Percentiles rank a stretch among this genome's conserved stretches.
These are phyloP conservation scores for Piloderma croceum DNA, from an alignment of 768 basidiomycete species.

Conservation along the genomic window DNA sequence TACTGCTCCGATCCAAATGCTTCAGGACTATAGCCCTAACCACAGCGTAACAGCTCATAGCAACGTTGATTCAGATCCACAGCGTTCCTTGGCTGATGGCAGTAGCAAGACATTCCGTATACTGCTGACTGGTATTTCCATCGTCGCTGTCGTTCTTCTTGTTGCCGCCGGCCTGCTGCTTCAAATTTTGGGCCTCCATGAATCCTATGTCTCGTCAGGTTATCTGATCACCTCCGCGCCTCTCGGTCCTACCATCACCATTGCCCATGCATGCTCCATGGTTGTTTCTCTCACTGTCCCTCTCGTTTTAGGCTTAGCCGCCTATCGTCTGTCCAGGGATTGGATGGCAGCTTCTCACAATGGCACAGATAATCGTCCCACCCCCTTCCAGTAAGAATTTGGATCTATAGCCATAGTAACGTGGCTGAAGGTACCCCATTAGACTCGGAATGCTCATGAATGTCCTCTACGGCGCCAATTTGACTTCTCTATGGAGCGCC, in stretches of 20 bases:
- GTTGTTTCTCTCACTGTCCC: slow-evolving; percentile 7
- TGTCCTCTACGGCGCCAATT: slow-evolving; percentile 8
- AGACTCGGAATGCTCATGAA: slow-evolving; percentile 10
- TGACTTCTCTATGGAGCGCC: slow-evolving; percentile 6
- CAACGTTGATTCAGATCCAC: no score
- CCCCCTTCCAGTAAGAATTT: slow-evolving; percentile 10
- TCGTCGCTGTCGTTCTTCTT: no score
- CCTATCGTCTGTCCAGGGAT: slow-evolving; percentile 10
- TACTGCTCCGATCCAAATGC: no score
- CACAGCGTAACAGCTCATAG: no score
- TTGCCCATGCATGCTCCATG: slow-evolving; percentile 3
- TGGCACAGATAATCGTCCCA: slow-evolving; percentile 10
- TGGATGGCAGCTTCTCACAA: slow-evolving; percentile 10
- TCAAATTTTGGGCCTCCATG: no score
- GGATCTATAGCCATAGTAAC: not conserved
- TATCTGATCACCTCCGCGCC: slow-evolving; percentile 10
- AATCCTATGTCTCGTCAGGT: no score
- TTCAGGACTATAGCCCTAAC: no score
- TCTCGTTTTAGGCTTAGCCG: not conserved
- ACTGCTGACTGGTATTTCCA: no score
- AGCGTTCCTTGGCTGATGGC: no score
- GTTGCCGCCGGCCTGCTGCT: no score
- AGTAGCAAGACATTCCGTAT: no score
- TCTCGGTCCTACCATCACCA: slow-evolving; percentile 7
- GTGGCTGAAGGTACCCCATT: not conserved